phyloP scores from a whole-genome alignment of 345 rosid species.

The Populus tremula region DNA sequence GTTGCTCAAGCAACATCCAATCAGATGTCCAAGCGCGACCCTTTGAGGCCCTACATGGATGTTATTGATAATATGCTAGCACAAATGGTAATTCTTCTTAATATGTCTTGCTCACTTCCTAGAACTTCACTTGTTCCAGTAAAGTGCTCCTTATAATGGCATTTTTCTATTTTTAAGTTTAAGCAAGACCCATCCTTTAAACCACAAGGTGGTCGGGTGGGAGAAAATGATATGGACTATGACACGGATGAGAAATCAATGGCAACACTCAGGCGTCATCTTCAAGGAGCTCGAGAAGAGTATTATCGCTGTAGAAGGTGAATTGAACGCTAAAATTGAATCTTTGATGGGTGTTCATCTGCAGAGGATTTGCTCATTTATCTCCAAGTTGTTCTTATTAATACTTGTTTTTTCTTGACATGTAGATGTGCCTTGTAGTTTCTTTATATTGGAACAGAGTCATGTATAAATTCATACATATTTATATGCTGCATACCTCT shows the following conservation, averaged over 20 bases:
- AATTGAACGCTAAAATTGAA: background rate
- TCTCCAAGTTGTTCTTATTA: background rate
- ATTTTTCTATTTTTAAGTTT: constrained; percentile 50
- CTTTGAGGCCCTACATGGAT: constrained; percentile 93
- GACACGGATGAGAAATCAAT: constrained; percentile 98
- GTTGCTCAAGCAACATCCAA: constrained; percentile 99
- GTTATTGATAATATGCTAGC: constrained; percentile 85
- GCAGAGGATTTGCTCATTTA: background rate
- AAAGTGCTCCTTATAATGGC: constrained; percentile 4
- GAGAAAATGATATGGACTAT: constrained; percentile 99
- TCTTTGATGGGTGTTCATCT: background rate
- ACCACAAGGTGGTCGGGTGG: constrained; percentile 96
- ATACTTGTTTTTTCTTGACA: background rate
- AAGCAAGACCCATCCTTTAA: constrained; percentile 91
- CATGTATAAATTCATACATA: background rate
- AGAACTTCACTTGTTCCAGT: background rate
- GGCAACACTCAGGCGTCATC: constrained; percentile 98
- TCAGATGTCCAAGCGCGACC: constrained; percentile 99
- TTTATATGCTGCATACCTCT: background rate
- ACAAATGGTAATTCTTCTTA: constrained; percentile 60
- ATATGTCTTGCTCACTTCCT: background rate
- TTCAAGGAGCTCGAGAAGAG: constrained; percentile 84
- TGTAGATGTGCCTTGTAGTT: background rate
- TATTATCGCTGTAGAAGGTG: constrained; percentile 97
- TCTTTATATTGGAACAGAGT: background rate